phyloP scores from a whole-genome alignment of 345 rosid genomes.

The Salix dunnii region DNA sequence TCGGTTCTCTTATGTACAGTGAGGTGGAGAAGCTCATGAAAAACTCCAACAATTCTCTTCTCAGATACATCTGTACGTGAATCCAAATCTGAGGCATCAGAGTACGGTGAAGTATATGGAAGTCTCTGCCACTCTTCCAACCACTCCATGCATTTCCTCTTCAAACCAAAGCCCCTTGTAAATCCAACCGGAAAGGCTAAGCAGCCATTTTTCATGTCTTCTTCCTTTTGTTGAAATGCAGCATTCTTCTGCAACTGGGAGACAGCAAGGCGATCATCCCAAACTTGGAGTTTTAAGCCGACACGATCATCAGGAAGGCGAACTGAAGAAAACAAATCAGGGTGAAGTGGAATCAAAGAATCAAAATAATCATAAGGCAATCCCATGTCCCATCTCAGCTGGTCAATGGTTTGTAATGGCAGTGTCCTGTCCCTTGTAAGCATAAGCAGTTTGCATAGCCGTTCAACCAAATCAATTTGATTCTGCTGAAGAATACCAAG shows the following conservation, averaged over 20 bases:
- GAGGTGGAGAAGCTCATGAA: slow-evolving; percentile 88
- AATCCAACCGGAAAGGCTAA: slow-evolving; percentile 64
- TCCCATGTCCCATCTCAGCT: slow-evolving; percentile 83
- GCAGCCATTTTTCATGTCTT: slow-evolving; percentile 22
- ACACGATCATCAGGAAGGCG: slow-evolving; percentile 46
- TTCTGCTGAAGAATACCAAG: slow-evolving; percentile 23
- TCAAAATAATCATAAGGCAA: slow-evolving; percentile 59
- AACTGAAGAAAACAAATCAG: slow-evolving; percentile 49
- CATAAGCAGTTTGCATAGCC: slow-evolving; percentile 73
- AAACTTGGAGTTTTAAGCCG: slow-evolving; percentile 51
- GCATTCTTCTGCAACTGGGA: slow-evolving; percentile 49
- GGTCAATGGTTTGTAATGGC: slow-evolving; percentile 70
- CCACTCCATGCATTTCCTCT: slow-evolving; percentile 75
- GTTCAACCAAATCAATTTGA: slow-evolving; percentile 35
- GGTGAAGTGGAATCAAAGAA: slow-evolving; percentile 36
- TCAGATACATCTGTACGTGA: slow-evolving; percentile 74
- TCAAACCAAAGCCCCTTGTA: slow-evolving; percentile 78
- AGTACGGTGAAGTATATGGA: slow-evolving; percentile 72
- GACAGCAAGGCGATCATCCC: slow-evolving; percentile 60
- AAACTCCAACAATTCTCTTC: slow-evolving; percentile 78
- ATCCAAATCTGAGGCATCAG: slow-evolving; percentile 69
- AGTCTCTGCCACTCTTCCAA: slow-evolving; percentile 79
- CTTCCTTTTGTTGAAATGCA: slow-evolving; percentile 27
- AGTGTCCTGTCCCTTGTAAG: slow-evolving; percentile 56
- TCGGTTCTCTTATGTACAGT: slow-evolving; percentile 62